Evolutionary conservation across 768 basidiomycete species (phyloP).

Genomic region (Amanita inopinata): DNA sequence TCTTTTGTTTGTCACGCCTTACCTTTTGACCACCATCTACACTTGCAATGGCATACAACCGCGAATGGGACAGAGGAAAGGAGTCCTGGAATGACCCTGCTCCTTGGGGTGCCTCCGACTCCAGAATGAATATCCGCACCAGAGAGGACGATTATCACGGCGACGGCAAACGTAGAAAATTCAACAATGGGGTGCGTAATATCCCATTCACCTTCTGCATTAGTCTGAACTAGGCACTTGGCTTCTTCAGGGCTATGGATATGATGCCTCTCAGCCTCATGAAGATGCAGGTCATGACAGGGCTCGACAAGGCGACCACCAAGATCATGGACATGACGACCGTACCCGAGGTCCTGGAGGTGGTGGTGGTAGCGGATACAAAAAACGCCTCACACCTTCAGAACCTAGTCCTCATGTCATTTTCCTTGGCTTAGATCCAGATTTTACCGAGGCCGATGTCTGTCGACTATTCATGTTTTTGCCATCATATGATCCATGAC

Average conservation of each 20-base stretch:
- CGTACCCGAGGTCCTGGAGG: constrained; percentile 30
- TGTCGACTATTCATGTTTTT: constrained; percentile 34
- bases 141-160: constrained; percentile 62
- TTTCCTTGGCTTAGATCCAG: constrained; percentile 87
- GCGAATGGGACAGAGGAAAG: constrained; percentile 85
- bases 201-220: neutral
- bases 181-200: constrained; percentile 58
- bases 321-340: constrained; percentile 44
- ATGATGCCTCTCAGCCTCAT: constrained; percentile 38
- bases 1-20: constrained; percentile 25
- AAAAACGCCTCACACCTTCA: constrained; percentile 75
- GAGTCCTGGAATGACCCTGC: constrained; percentile 41
- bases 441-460: constrained; percentile 91
- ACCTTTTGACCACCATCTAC: constrained; percentile 21
- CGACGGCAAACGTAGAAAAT: constrained; percentile 74
- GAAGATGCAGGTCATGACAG: constrained; percentile 32
- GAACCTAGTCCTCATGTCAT: constrained; percentile 91
- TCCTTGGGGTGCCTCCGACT: constrained; percentile 29
- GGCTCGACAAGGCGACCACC: constrained; percentile 26
- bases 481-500: constrained; percentile 19
- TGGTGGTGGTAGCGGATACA: constrained; percentile 32
- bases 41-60: constrained; percentile 58
- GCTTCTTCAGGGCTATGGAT: constrained; percentile 31
- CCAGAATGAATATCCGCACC: constrained; percentile 33
- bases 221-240: constrained; percentile 9